These are phyloP conservation scores for Parafenestella ontariensis DNA, from an alignment of 2,329 filamentous ascomycete species.

Conservation along the genomic window DNA sequence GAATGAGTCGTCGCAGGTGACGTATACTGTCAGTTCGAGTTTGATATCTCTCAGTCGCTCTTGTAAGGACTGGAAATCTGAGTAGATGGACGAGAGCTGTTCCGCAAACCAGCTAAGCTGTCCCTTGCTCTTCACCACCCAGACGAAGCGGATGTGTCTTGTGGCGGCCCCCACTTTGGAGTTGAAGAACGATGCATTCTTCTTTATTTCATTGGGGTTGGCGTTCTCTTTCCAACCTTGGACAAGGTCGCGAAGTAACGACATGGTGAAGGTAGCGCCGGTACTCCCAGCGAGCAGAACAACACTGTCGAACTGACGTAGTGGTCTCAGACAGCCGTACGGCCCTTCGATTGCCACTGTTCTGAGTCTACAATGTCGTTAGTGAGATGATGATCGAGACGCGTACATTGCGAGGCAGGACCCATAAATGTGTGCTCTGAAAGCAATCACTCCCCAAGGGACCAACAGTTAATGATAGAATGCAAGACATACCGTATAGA, in stretches of 20 bases:
- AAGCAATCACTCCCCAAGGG: neutral
- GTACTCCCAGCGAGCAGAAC: constrained; percentile 67
- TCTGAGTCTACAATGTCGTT: constrained; percentile 20
- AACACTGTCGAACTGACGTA: constrained; percentile 67
- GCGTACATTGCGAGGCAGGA: neutral
- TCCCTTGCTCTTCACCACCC: constrained; percentile 64
- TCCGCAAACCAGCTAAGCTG: constrained; percentile 62
- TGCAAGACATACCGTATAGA: constrained; percentile 15
- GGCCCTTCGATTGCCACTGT: constrained; percentile 62
- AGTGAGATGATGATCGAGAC: neutral
- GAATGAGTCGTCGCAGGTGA: constrained; percentile 61
- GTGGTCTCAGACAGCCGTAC: constrained; percentile 59
- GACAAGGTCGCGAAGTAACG: constrained; percentile 64
- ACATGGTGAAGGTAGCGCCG: constrained; percentile 65
- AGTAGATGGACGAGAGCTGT: constrained; percentile 56
- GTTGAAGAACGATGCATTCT: constrained; percentile 21
- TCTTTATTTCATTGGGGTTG: constrained; percentile 3
- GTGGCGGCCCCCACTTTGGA: constrained; percentile 49
- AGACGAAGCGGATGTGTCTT: constrained; percentile 62
- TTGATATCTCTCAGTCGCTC: constrained; percentile 48
- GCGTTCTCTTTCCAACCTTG: constrained; percentile 52
- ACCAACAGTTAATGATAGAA: neutral
- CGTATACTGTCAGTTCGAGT: constrained; percentile 61
- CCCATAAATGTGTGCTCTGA: neutral
- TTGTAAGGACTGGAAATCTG: constrained; percentile 53